Conservation (phyloP, 345 rosid species). For the Laguncularia racemosa region DNA sequence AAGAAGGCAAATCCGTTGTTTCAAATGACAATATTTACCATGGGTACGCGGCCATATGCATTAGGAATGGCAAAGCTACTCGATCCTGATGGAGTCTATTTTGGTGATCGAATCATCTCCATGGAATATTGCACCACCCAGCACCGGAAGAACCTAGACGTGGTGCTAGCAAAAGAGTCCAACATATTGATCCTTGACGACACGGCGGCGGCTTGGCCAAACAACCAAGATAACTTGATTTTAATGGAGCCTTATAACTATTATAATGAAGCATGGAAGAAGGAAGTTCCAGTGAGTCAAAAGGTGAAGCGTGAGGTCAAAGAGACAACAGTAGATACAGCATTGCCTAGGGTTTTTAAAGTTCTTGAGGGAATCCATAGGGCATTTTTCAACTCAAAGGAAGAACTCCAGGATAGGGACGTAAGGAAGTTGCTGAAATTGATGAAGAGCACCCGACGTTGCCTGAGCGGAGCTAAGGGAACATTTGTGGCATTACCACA, state of each 20-base stretch:
- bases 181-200: not conserved
- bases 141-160: not conserved
- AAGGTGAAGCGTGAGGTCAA: not conserved
- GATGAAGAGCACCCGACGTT: too few species aligned
- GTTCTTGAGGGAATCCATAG: constrained; percentile 1
- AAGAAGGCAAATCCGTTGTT: not conserved
- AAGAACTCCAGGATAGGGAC: too few species aligned
- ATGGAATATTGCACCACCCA: not conserved
- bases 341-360: not conserved
- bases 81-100: not conserved
- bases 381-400: not conserved
- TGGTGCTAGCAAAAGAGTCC: constrained; percentile 1
- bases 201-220: not conserved
- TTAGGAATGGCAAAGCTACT: not conserved
- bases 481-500: too few species aligned
- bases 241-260: not conserved
- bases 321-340: not conserved
- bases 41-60: not conserved
- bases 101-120: not conserved
- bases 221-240: not conserved
- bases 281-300: not conserved
- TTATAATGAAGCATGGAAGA: too few species aligned
- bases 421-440: too few species aligned
- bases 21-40: not conserved
- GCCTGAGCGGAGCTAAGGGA: too few species aligned